phyloP scores from a whole-genome alignment of 2,329 filamentous ascomycete species.

The Pseudogymnoascus sp. region DNA sequence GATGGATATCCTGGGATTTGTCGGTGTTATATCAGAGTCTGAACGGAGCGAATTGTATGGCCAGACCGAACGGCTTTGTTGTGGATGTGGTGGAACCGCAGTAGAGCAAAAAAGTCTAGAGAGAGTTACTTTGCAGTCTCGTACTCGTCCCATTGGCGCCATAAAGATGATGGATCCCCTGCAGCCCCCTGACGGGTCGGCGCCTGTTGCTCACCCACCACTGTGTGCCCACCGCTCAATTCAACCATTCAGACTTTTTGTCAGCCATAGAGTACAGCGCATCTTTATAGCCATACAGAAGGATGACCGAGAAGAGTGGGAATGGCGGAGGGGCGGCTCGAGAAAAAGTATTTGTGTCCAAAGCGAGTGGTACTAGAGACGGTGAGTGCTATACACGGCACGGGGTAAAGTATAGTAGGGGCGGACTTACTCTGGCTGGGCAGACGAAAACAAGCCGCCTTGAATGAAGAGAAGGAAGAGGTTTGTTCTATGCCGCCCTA shows the following conservation, averaged over 20 bases:
- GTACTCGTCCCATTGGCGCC: neutral
- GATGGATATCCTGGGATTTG: neutral
- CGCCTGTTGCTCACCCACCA: constrained; percentile 5
- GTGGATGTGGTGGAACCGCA: constrained; percentile 1
- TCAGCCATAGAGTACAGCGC: neutral
- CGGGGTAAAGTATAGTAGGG: neutral
- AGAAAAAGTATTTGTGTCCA: neutral
- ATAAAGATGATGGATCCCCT: neutral
- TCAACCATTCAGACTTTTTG: neutral
- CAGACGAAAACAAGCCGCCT: neutral
- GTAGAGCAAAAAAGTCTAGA: neutral
- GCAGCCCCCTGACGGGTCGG: constrained; percentile 3
- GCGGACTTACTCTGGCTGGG: neutral
- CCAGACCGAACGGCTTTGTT: neutral
- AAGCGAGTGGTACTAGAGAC: neutral
- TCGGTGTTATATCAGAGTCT: neutral
- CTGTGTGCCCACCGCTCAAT: constrained; percentile 4
- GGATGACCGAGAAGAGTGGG: neutral
- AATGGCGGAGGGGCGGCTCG: neutral
- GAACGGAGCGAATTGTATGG: neutral
- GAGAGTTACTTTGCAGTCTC: neutral
- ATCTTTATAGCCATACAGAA: neutral
- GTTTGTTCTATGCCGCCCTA: neutral
- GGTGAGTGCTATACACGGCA: neutral
- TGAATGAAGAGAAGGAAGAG: neutral